Evolutionary conservation across 805 yeast genomes (phyloP), one percentile per base, ranked within the genome.

Genomic region (Candida endomychidarum): DNA sequence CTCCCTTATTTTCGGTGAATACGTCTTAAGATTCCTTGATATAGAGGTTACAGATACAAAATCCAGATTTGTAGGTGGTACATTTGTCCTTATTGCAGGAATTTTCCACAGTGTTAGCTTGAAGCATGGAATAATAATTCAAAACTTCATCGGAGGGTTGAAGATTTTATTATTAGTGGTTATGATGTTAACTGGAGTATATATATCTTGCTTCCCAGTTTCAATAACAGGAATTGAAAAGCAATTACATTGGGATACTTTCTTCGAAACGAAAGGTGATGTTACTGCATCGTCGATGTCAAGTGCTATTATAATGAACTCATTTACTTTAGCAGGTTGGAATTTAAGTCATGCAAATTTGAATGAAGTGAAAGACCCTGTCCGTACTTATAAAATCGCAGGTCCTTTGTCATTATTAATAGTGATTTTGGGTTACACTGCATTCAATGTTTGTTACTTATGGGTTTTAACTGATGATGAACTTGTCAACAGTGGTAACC

Each of bases 311-410:
- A 68, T 80, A 16, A 77, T 75, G 49, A 79, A 83, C 2, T 67
- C 75, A 42, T 81, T 77, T 61, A 75, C 82, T 4, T 78, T 72
- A 46, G 68, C 76, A 4, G 87, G 87, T 3, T 81, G 86, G 85
- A 77, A 72, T 47, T 60, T 75, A 6, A 80, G 80, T 7, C 84
- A 80, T 51, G 70, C 79, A 0, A 81, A 78, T 9, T 66, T 81
- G 3, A 77, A 80, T 34, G 87, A 81, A 51, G 74, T 81, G 25
- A 72, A 74, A 42, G 74, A 80, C 44, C 86, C 86, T 1, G 64
- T 65, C 0, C 59, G 75, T 22, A 80, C 85, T 1, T 64, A 80
- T 39, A 77, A 65, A 49, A 72, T 79, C 21, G 83, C 85, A 1
- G 86, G 86, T 2, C 83, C 84, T 0, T 55, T 68, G 2, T 72